Conservation (phyloP, 2,329 filamentous ascomycete genomes). For the Cercospora sp. region DNA sequence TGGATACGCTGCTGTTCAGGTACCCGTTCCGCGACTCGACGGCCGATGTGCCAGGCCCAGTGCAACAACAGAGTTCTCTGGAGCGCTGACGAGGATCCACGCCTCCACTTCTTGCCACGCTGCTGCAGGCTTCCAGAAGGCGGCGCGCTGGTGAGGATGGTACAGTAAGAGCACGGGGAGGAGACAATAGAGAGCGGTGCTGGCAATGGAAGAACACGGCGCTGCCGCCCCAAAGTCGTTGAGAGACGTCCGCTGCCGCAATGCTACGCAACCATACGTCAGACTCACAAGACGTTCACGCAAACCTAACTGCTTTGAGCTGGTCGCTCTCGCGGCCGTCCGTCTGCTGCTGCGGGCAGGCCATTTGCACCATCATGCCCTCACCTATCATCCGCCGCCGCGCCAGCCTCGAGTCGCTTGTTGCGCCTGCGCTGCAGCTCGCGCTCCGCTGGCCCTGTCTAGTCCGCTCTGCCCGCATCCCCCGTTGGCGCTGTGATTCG, state of each 20-base stretch:
- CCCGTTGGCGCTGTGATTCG: constrained; percentile 7
- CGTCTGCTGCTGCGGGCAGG: neutral
- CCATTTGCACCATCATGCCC: neutral
- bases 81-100: constrained; percentile 1
- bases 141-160: neutral
- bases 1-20: constrained; percentile 12
- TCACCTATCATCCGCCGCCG: neutral
- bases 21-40: constrained; percentile 8
- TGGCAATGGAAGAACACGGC: neutral
- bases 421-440: neutral
- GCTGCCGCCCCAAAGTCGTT: constrained; percentile 1
- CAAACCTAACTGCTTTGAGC: constrained; percentile 6
- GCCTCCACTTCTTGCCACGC: constrained; percentile 5
- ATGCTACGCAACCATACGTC: constrained; percentile 8
- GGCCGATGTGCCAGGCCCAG: neutral
- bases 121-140: neutral
- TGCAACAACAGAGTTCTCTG: constrained; percentile 11
- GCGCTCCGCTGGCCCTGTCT: constrained; percentile 4
- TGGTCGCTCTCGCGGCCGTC: neutral
- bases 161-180: neutral
- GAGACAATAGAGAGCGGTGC: neutral
- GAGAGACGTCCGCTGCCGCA: constrained; percentile 2
- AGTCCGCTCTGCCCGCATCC: constrained; percentile 7
- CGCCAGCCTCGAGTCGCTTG: neutral
- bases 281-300: neutral